Conservation (phyloP, 169 alveolate genomes). For the Plasmodium billcollinsi region DNA sequence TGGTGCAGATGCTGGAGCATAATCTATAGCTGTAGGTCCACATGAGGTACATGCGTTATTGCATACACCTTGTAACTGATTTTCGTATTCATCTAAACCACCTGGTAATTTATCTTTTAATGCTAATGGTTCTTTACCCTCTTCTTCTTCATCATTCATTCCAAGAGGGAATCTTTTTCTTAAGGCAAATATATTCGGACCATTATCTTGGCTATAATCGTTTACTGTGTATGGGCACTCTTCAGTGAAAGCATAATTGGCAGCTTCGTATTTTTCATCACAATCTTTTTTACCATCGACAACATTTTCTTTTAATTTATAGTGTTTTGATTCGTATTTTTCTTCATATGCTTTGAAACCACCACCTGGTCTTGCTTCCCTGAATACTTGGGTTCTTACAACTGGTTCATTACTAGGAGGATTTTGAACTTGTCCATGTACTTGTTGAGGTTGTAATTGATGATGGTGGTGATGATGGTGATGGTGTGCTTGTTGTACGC, state of each 20-base stretch:
- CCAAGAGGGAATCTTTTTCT: constrained; percentile 13
- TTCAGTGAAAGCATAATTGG: constrained; percentile 40
- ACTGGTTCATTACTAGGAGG: too few relatives aligned
- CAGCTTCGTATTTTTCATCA: constrained; percentile 48
- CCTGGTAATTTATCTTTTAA: constrained; percentile 22
- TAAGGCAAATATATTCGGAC: constrained; percentile 21
- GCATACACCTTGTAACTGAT: too few relatives aligned
- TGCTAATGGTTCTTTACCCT: neutral
- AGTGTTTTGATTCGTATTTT: constrained; percentile 24
- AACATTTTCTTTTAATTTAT: constrained; percentile 28
- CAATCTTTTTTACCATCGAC: constrained; percentile 31
- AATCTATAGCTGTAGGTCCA: too few relatives aligned
- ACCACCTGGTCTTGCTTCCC: constrained; percentile 1
- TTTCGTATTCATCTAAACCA: constrained; percentile 6
- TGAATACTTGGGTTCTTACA: too few relatives aligned
- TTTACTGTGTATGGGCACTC: constrained; percentile 23
- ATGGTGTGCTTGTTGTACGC: too few relatives aligned
- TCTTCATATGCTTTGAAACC: constrained; percentile 37
- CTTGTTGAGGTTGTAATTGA: too few relatives aligned
- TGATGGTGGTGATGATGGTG: too few relatives aligned
- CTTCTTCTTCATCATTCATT: neutral
- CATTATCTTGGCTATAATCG: neutral
- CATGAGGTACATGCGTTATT: too few relatives aligned
- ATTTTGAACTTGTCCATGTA: too few relatives aligned
- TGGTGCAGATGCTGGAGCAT: too few relatives aligned